These are phyloP conservation scores for Cerrena zonata DNA, from an alignment of 1,284 basidiomycete species.

Conservation along the genomic window DNA sequence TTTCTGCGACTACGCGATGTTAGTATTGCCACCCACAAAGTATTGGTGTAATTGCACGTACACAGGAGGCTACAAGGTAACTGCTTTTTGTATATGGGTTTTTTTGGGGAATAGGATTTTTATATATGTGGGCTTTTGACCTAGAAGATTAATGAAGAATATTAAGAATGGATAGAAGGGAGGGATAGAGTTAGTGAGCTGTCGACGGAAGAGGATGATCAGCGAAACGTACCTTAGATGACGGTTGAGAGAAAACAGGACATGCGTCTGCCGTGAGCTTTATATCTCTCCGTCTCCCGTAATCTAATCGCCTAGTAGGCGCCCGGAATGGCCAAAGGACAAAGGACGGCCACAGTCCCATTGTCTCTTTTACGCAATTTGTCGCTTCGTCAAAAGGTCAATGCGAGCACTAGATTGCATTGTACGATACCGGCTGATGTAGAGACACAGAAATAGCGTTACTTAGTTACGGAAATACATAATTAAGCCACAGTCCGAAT, in stretches of 20 bases:
- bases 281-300: not conserved
- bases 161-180: too few relatives aligned
- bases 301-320: not conserved
- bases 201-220: slow-evolving; percentile 12
- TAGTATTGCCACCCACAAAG: too few relatives aligned
- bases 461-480: not conserved
- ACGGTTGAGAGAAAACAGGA: slow-evolving; percentile 36
- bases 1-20: slow-evolving; percentile 69
- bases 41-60: too few relatives aligned
- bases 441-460: not conserved
- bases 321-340: not conserved
- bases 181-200: slow-evolving; percentile 10
- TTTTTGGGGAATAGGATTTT: slow-evolving; percentile 31
- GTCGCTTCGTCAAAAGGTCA: too few relatives aligned
- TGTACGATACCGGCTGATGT: not conserved
- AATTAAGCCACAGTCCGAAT: slow-evolving; percentile 2
- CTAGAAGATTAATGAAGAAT: too few relatives aligned
- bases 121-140: slow-evolving; percentile 44
- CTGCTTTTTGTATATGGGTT: slow-evolving; percentile 53
- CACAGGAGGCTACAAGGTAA: slow-evolving; percentile 71
- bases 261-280: slow-evolving; percentile 10
- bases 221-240: slow-evolving; percentile 36
- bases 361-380: too few relatives aligned
- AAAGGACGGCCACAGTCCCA: not conserved
- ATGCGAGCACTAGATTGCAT: not conserved